Conservation (phyloP, 202 grass and related monocot genomes). For the Setaria viridis region DNA sequence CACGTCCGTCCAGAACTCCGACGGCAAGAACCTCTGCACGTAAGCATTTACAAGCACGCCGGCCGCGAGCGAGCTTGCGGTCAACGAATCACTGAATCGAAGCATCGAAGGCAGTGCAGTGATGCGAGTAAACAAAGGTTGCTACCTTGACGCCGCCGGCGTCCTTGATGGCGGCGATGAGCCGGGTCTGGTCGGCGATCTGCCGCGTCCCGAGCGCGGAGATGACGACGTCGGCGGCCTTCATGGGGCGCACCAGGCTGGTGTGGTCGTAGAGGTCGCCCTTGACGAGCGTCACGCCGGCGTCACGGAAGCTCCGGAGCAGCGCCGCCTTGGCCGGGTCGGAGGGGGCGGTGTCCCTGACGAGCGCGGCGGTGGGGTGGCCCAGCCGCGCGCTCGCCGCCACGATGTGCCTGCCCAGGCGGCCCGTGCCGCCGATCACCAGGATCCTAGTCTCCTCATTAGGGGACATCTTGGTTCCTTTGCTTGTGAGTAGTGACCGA, state of each 20-base stretch:
- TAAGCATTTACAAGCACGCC: no score
- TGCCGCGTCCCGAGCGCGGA: conserved; percentile 50
- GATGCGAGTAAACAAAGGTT: no score
- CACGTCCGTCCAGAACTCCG: conserved; percentile 64
- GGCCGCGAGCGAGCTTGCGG: no score
- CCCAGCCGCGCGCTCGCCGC: conserved; percentile 55
- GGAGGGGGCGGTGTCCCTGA: conserved; percentile 37
- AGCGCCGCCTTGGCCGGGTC: conserved; percentile 59
- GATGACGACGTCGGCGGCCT: conserved; percentile 65
- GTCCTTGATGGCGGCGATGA: conserved; percentile 74
- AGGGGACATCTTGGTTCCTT: conserved; percentile 37
- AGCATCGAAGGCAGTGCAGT: no score
- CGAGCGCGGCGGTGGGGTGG: conserved; percentile 59
- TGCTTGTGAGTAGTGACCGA: no score
- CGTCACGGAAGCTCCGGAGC: conserved; percentile 54
- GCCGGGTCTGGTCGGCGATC: conserved; percentile 55
- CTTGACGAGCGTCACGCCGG: conserved; percentile 61
- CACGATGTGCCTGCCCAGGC: conserved; percentile 62
- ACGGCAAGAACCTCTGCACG: conserved; percentile 64
- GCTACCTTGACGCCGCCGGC: conserved; percentile 54
- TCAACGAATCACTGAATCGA: no score
- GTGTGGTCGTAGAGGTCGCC: conserved; percentile 70
- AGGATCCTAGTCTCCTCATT: conserved; percentile 58
- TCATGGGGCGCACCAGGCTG: conserved; percentile 57
- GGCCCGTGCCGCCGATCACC: conserved; percentile 67